phyloP scores from a whole-genome alignment of 192 early-diverging fungal genomes.

The Spizellomyces sp. region DNA sequence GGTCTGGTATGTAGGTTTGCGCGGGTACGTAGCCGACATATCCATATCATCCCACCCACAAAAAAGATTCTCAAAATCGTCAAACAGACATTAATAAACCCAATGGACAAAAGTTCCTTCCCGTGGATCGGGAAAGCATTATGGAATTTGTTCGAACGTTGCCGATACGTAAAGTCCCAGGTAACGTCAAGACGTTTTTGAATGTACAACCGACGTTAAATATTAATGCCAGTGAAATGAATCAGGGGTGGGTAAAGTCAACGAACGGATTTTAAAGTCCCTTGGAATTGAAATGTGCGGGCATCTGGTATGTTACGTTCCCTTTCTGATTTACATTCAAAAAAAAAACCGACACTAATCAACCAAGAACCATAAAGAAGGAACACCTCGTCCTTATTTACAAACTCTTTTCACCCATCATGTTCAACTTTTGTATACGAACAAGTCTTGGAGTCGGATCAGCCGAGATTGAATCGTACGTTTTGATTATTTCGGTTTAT shows the following conservation, averaged over 20 bases:
- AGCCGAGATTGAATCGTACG: conserved; percentile 29
- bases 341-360: not conserved
- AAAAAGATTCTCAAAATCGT: not conserved
- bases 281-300: conserved; percentile 56
- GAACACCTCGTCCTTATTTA: conserved; percentile 43
- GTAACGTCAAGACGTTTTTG: no score
- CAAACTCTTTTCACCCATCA: conserved; percentile 46
- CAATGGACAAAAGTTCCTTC: conserved; percentile 65
- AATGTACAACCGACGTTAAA: no score
- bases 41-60: not conserved
- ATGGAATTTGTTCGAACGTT: conserved; percentile 49
- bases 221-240: no score
- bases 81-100: conserved; percentile 67
- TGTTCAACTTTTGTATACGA: conserved; percentile 50
- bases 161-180: conserved; percentile 57
- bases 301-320: conserved; percentile 41
- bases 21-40: conserved; percentile 13
- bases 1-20: conserved; percentile 26
- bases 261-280: conserved; percentile 55
- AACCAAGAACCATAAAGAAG: conserved; percentile 4
- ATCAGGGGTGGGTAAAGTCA: conserved; percentile 53
- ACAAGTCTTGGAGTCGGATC: conserved; percentile 55
- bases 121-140: conserved; percentile 41
- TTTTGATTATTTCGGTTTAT: no score
- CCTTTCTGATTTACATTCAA: no score